Base-by-base conservation (phyloP, 208 protist species). In the Crithidia mellificae region DNA sequence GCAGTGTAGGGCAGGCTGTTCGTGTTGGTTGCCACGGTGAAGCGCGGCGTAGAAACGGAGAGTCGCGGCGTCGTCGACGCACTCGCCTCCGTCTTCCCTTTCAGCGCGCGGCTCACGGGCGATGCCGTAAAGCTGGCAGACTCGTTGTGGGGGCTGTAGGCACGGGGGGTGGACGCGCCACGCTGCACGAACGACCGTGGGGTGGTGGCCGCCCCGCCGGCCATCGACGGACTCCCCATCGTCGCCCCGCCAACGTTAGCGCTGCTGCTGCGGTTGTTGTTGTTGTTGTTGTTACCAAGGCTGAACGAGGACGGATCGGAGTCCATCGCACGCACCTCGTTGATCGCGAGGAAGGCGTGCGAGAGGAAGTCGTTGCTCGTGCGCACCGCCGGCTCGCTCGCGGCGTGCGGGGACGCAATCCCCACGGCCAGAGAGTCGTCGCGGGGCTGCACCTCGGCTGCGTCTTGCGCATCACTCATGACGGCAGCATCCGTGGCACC, bases 1-100 rank as follows among this genome's bases (percentile, higher is more conserved):
- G 30, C 34, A 15, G 61, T 66, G 61, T 66, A 66, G 20, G 61
- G 34, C 22, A 66, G 32, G 15, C 61, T 66, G 49, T 66, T 66
- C n/a, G 32, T 27, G 27, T 43, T 54, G 1, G 61, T 66, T 14
- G 61, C 61, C 32, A 66, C 61, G 11, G 61, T 66, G 36, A 66
- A 66, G 22, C 47, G 61, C 47, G 61, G 61, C 47, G 61, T 66
- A 4, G 61, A 66, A 15, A 17, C 47, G 44, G 61, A 66, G 15
- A 66, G 61, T 4, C 61, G 61, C 49, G 61, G 47, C 44, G 58
- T 64, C 15, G 61, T 66, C 3, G 61, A 19, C 9, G 24, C 24
- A 24, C 36, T 53, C 30, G 9, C 17, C 49, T 56, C 47, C 7
- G 34, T 44, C 49, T 56, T 66, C 0, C 61, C 61, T 2, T 36